Base-by-base conservation (phyloP, 108 stramenopile genomes). In the Discostella pseudostelligera region DNA sequence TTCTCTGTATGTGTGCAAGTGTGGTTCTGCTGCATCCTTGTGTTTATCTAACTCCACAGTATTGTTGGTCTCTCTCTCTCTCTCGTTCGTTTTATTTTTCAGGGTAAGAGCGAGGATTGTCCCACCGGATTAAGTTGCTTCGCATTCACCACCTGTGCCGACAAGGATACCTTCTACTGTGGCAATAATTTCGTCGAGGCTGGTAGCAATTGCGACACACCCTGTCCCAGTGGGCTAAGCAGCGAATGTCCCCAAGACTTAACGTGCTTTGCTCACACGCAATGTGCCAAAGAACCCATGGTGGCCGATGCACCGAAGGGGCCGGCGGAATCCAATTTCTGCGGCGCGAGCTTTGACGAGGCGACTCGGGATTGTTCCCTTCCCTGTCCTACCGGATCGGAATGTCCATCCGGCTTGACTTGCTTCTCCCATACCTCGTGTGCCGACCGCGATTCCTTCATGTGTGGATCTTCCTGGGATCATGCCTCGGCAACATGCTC, bases 401-500 rank as follows among this genome's bases (percentile, higher is more conserved):
- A 61, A 37, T 78, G 77, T 35, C 77, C 77, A 16, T 17, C 20
- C 10, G 77, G 77, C 16, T 66, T 71, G 77, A 67, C 39, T n/a
- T 78, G 77, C 45, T 67, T 55, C 49, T 42, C 70, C 1, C 65
- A 58, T 14, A 78, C 77, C 0, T 71, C 77, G 7, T 78, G 77
- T 62, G 65, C 69, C 8, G 77, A 78, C 44, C 69, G 77, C 21
- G 70, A 78, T 61, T 78, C 77, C 1, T 78, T 78, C 54, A 78
- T 78, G 77, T 78, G 77, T 39, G 77, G 77, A 7, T 12, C 19
- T 21, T 51, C 70, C 3, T 78, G 77, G 77, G 65, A 78, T 19
- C 54, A 67, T 32, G 77, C 77, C 14, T 64, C 77, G 14, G 24
- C 65, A 19, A 56, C 69, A 14, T 78, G 77, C 44, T 56, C 36